Evolutionary conservation across 1,284 basidiomycete genomes (phyloP), one percentile per base, ranked within the genome.

Genomic region (Leccinum variabile): DNA sequence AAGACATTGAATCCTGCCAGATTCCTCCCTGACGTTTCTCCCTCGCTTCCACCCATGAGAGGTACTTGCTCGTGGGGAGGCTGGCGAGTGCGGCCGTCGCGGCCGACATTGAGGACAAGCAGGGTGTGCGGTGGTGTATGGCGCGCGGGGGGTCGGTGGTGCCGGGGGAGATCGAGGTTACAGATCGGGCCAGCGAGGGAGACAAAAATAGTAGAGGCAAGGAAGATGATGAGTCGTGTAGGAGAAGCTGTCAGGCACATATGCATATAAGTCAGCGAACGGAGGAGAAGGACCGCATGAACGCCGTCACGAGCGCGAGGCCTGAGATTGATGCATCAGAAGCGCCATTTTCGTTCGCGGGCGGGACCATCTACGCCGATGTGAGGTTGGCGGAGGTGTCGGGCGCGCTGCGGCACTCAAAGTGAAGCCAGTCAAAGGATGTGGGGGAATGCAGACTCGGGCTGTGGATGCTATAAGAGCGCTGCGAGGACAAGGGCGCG

Each of bases 51-150:
- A 30, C 30, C 30, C 30, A 30, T 30, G 30, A 8, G 11, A 33
- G 0, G 91, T 33, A 33, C 32, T 33, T 10, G 32, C 32, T 33
- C 32, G 9, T 33, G 32, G 32, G 91, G 7, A 93, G 75, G 18
- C 89, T 91, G 59, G 92, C 81, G 3, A 89, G 85, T 0, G 91
- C 91, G 1, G 88, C 90, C 90, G 54, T 89, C 87, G 28, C 80
- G 77, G n/a, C 89, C 89, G 83, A 90, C 92, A 69, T 91, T 80
- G 5, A 87, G 89, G 32, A 93, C 82, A n/a, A 93, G 84, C 0
- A 93, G 25, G 0, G 90, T 86, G 69, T 92, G 91, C 0, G 86
- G 80, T 4, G 89, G 81, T 0, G 86, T 88, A 37, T 84, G 80
- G 11, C 83, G 80, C 0, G 85, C 83, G 1, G 86, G 0, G 91